These are phyloP conservation scores for Kandelia obovata DNA, from an alignment of 345 rosid genomes.

Conservation along the genomic window DNA sequence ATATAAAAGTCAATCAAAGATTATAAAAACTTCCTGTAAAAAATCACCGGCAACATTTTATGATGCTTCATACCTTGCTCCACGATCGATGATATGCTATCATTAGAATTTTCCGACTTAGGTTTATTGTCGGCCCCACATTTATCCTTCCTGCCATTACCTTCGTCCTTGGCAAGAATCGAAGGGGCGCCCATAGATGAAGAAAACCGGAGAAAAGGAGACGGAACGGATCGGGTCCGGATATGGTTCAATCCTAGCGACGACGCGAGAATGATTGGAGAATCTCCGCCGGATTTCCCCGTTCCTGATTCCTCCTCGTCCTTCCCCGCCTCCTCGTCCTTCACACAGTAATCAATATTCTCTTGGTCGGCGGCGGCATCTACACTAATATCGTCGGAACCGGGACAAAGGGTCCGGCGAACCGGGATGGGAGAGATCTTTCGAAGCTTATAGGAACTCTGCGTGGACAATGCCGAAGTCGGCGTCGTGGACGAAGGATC, in stretches of 20 bases:
- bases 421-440: slow-evolving; percentile 61
- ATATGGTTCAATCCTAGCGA: slow-evolving; percentile 76
- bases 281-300: slow-evolving; percentile 10
- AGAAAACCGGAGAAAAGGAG: slow-evolving; percentile 51
- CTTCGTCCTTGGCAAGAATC: slow-evolving; percentile 12
- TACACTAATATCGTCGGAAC: slow-evolving; percentile 13
- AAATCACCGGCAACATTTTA: no score
- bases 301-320: not conserved
- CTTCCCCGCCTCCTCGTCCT: slow-evolving; percentile 4
- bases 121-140: slow-evolving; percentile 24
- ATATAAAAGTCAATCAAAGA: slow-evolving; percentile 12
- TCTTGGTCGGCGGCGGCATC: slow-evolving; percentile 8
- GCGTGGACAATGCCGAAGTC: slow-evolving; percentile 14
- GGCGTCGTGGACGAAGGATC: slow-evolving; percentile 19
- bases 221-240: slow-evolving; percentile 55
- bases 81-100: not conserved
- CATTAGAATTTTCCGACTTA: slow-evolving; percentile 21
- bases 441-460: slow-evolving; percentile 39
- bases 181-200: slow-evolving; percentile 35
- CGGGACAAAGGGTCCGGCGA: slow-evolving; percentile 21
- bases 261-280: slow-evolving; percentile 50
- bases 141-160: slow-evolving; percentile 20
- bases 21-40: not conserved
- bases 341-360: slow-evolving; percentile 1
- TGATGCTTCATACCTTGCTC: not conserved